phyloP scores from a whole-genome alignment of 345 rosid genomes.

The Sisymbrium irio region DNA sequence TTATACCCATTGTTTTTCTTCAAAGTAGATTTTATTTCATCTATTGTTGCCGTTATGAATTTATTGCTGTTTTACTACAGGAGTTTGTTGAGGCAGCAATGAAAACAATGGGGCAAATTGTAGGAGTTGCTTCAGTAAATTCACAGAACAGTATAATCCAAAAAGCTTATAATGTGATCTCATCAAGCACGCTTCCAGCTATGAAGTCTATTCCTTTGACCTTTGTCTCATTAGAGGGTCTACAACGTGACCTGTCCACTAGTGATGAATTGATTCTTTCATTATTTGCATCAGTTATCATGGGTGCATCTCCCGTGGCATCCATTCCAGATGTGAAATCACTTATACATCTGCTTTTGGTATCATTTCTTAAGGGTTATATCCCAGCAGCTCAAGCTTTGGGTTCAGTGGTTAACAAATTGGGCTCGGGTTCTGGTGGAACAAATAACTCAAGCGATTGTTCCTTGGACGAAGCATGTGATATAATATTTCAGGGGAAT shows the following conservation, averaged over 20 bases:
- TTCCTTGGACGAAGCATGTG: constrained; percentile 69
- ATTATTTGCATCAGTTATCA: constrained; percentile 66
- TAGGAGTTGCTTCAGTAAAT: constrained; percentile 60
- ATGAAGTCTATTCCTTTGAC: constrained; percentile 40
- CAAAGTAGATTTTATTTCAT: constrained; percentile 4
- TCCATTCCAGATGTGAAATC: constrained; percentile 59
- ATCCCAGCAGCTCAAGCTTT: constrained; percentile 75
- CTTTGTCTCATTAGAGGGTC: constrained; percentile 36
- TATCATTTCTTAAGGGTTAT: constrained; percentile 53
- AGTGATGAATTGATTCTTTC: constrained; percentile 74
- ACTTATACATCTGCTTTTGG: constrained; percentile 43
- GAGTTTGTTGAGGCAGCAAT: constrained; percentile 66
- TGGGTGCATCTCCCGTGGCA: constrained; percentile 62
- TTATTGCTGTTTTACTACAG: constrained; percentile 38
- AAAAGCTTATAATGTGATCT: constrained; percentile 56
- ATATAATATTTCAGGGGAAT: constrained; percentile 46
- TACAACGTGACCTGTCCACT: constrained; percentile 40
- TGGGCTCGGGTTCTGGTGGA: constrained; percentile 40
- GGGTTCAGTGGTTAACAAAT: constrained; percentile 85
- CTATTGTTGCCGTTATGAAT: not conserved
- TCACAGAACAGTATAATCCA: constrained; percentile 63
- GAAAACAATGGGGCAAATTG: constrained; percentile 62
- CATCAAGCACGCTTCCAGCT: constrained; percentile 45
- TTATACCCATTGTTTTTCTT: constrained; percentile 6
- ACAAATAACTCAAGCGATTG: constrained; percentile 34